Evolutionary conservation across 225 moss, liverwort and hornwort species (phyloP).

Genomic region (Bryoerythrophyllum caledonicum): DNA sequence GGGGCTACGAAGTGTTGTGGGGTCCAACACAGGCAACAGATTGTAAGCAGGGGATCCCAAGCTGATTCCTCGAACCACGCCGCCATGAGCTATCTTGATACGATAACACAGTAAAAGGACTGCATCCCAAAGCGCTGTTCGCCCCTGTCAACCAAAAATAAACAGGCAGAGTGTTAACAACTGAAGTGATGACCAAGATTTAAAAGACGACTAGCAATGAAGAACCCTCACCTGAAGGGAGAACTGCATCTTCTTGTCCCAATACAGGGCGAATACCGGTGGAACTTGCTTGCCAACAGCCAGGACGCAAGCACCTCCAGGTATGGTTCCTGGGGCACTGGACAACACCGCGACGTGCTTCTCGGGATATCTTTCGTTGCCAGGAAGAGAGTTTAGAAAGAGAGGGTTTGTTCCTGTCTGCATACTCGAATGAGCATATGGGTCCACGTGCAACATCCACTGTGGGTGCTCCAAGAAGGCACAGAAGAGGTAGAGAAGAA

Average conservation of each 20-base stretch:
- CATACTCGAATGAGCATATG: conserved; percentile 73
- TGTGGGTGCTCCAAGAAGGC: conserved; percentile 96
- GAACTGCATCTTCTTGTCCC: conserved; percentile 92
- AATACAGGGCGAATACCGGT: conserved; percentile 88
- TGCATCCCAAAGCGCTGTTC: conserved; percentile 89
- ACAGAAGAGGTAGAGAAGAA: conserved; percentile 93
- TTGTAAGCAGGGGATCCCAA: conserved; percentile 84
- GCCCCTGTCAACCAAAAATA: conserved; percentile 54
- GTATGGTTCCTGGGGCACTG: conserved; percentile 67
- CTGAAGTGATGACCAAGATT: conserved; percentile 3
- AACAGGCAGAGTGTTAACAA: conserved; percentile 12
- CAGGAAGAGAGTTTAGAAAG: conserved; percentile 77
- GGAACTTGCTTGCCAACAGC: conserved; percentile 79
- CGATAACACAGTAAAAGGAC: conserved; percentile 81
- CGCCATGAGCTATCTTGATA: conserved; percentile 89
- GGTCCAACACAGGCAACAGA: conserved; percentile 77
- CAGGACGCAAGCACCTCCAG: conserved; percentile 80
- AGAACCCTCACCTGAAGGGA: conserved; percentile 74
- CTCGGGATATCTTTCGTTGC: conserved; percentile 77
- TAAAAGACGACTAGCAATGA: background rate
- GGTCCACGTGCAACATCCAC: conserved; percentile 97
- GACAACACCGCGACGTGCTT: conserved; percentile 85
- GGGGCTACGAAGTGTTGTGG: conserved; percentile 37
- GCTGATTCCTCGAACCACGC: conserved; percentile 89
- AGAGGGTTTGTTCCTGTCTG: conserved; percentile 91